These are phyloP conservation scores for Aurifilum marmelostoma DNA, from an alignment of 2,329 filamentous ascomycete species.

Conservation along the genomic window DNA sequence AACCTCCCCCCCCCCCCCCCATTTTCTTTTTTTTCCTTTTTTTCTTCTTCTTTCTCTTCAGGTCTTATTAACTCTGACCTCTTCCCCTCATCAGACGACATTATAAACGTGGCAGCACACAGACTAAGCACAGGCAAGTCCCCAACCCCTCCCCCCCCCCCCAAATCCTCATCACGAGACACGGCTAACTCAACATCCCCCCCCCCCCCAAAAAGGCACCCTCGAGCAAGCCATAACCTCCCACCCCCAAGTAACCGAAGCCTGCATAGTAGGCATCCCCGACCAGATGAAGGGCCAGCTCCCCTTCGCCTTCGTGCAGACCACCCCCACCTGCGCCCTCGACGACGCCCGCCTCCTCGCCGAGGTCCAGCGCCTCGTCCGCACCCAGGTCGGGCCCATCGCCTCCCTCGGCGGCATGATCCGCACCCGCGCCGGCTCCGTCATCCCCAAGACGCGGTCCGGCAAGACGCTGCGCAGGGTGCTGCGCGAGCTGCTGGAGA, in stretches of 20 bases:
- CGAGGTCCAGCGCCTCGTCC: constrained; percentile 75
- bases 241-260: constrained; percentile 79
- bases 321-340: constrained; percentile 55
- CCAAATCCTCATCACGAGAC: too few relatives aligned
- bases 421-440: constrained; percentile 50
- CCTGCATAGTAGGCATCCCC: constrained; percentile 83
- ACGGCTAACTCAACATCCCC: background rate
- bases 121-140: constrained; percentile 79
- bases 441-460: constrained; percentile 91
- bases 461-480: constrained; percentile 88
- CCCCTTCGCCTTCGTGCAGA: constrained; percentile 79
- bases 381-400: constrained; percentile 83
- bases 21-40: background rate
- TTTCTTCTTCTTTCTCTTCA: background rate
- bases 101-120: constrained; percentile 95
- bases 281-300: constrained; percentile 87
- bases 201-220: constrained; percentile 50
- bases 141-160: background rate
- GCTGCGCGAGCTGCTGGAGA: constrained; percentile 81
- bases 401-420: constrained; percentile 85
- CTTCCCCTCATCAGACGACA: constrained; percentile 75
- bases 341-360: constrained; percentile 48
- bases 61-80: constrained; percentile 4
- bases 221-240: constrained; percentile 91
- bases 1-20: constrained; percentile 52